These are phyloP conservation scores for Ogataea parapolymorpha DNA, from an alignment of 805 yeast species.

Conservation along the genomic window DNA sequence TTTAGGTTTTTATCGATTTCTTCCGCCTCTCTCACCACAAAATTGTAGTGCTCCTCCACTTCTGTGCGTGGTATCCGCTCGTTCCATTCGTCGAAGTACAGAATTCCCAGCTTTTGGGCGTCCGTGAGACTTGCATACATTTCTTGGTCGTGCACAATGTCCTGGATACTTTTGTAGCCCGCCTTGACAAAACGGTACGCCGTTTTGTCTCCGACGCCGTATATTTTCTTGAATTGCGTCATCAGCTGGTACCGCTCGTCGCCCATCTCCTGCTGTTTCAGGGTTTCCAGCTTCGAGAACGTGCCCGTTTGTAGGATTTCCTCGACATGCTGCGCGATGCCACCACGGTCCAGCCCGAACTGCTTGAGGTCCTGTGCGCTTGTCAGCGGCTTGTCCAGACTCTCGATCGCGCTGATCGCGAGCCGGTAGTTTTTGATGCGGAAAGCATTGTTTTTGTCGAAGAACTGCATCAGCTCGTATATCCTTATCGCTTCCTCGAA, in stretches of 20 bases:
- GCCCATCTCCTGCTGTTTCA: conserved; percentile 10
- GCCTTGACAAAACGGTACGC: conserved; percentile 41
- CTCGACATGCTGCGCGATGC: conserved; percentile 42
- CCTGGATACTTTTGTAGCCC: conserved; percentile 37
- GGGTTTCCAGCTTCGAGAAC: conserved; percentile 19
- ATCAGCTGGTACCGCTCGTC: conserved; percentile 29
- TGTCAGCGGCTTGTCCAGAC: conserved; percentile 27
- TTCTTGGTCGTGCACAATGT: conserved; percentile 22
- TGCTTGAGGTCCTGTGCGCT: conserved; percentile 37
- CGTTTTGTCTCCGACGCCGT: conserved; percentile 46
- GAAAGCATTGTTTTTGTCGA: conserved; percentile 19
- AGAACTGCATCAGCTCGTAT: conserved; percentile 21
- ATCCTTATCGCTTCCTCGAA: conserved; percentile 32
- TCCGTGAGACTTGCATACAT: conserved; percentile 19
- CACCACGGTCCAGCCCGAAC: conserved; percentile 40
- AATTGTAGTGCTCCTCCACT: conserved; percentile 38
- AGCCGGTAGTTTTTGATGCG: conserved; percentile 34
- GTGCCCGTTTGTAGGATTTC: conserved; percentile 42
- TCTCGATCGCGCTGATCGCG: conserved; percentile 39
- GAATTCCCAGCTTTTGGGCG: conserved; percentile 38
- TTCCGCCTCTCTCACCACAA: conserved; percentile 23
- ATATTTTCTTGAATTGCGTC: conserved; percentile 37
- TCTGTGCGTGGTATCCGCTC: conserved; percentile 43
- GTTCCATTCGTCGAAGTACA: conserved; percentile 46
- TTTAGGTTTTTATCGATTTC: conserved; percentile 36